Percentiles rank a stretch among this genome's conserved stretches.
These are phyloP conservation scores for Cynanchum wilfordii DNA, from an alignment of 257 asterid species.

Conservation along the genomic window DNA sequence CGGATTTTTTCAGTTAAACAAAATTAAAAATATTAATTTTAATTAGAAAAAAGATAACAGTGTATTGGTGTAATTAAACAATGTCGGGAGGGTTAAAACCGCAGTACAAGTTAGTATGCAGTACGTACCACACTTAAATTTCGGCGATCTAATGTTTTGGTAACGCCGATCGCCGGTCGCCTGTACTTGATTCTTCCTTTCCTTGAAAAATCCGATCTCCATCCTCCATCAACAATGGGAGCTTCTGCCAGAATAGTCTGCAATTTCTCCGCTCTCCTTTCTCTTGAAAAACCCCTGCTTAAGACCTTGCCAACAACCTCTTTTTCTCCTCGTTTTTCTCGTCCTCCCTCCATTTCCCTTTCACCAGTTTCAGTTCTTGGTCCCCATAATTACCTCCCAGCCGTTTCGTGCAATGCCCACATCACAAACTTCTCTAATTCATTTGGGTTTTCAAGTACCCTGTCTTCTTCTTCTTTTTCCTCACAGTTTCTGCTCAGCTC, in stretches of 20 bases:
- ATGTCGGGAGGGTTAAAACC: no score
- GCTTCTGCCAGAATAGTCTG: conserved; percentile 37
- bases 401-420: background rate
- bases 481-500: conserved; percentile 18
- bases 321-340: conserved; percentile 10
- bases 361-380: conserved; percentile 19
- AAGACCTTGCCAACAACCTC: conserved; percentile 13
- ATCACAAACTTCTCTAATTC: conserved; percentile 17
- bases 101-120: no score
- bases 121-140: no score
- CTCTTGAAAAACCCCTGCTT: conserved; percentile 16
- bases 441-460: conserved; percentile 17
- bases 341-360: background rate
- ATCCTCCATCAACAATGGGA: conserved; percentile 38
- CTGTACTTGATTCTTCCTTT: background rate
- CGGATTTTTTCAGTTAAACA: background rate
- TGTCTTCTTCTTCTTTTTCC: background rate
- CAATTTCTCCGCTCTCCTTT: conserved; percentile 28
- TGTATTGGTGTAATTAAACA: no score
- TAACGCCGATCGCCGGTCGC: background rate
- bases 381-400: conserved; percentile 17
- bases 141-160: no score
- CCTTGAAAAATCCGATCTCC: background rate
- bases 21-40: no score
- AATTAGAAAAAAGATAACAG: no score